phyloP scores from a whole-genome alignment of 116 monocot genomes.

The Phalaenopsis hybrid region DNA sequence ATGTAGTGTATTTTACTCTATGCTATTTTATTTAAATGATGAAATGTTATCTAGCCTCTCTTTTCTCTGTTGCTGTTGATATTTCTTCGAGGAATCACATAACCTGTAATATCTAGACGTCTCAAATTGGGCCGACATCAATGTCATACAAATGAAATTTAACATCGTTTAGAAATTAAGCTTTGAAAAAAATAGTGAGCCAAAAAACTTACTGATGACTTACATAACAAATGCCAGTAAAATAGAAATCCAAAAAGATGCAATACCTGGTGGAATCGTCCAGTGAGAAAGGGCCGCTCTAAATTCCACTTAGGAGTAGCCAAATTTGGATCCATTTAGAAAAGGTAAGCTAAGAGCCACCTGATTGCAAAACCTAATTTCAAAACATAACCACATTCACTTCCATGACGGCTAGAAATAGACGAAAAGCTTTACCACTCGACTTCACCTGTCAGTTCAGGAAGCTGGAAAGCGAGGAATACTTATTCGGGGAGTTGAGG shows the following conservation, averaged over 20 bases:
- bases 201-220: not conserved
- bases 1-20: not conserved
- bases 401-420: not conserved
- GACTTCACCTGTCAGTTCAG: not conserved
- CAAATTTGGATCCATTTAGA: conserved; percentile 25
- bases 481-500: too few relatives aligned
- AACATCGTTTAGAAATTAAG: not conserved
- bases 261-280: conserved; percentile 72
- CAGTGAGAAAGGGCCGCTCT: conserved; percentile 91
- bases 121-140: not conserved
- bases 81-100: not conserved
- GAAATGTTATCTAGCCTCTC: not conserved
- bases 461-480: too few relatives aligned
- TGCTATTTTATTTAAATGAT: not conserved
- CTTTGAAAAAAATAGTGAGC: too few relatives aligned
- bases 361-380: conserved; percentile 1
- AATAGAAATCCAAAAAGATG: not conserved
- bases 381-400: not conserved
- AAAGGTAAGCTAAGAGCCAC: not conserved
- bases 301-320: conserved; percentile 74
- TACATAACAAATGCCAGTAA: not conserved
- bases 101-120: not conserved
- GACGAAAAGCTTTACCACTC: not conserved
- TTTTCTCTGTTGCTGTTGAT: not conserved
- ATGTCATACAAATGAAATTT: not conserved